Percentiles rank a stretch among this genome's conserved stretches.
Evolutionary conservation across 371 early-diverging fungal genomes (phyloP).

Genomic region (Chytridiales sp.): DNA sequence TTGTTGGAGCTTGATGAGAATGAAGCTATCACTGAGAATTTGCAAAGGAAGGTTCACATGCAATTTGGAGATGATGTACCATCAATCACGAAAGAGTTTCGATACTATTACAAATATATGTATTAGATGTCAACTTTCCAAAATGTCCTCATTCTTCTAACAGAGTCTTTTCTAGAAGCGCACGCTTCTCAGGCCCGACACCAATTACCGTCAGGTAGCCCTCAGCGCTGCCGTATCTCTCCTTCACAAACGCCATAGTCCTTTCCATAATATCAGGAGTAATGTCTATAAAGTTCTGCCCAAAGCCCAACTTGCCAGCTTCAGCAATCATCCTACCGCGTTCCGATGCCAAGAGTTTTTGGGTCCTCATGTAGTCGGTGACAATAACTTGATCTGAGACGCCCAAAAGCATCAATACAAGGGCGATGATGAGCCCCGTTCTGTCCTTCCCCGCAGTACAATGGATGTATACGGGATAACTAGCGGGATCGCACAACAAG

Average conservation of each 20-base stretch:
- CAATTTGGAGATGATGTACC: conserved; percentile 21
- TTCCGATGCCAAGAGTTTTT: conserved; percentile 26
- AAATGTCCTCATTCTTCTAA: not conserved
- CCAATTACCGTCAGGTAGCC: conserved; percentile 27
- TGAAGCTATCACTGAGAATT: conserved; percentile 5
- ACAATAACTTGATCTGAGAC: conserved; percentile 75
- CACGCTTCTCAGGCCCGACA: not conserved
- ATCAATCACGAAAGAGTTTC: conserved; percentile 14
- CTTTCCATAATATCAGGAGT: conserved; percentile 22
- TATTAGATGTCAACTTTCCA: too few species aligned
- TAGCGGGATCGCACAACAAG: conserved; percentile 41
- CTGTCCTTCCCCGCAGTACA: conserved; percentile 91
- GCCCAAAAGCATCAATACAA: conserved; percentile 68
- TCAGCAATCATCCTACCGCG: conserved; percentile 23
- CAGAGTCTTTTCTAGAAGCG: not conserved
- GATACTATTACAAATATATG: conserved; percentile 6
- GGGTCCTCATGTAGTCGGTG: conserved; percentile 67
- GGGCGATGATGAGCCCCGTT: conserved; percentile 75
- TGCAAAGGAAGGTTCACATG: not conserved
- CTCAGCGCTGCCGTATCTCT: conserved; percentile 26
- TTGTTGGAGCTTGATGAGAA: conserved; percentile 17
- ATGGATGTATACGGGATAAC: conserved; percentile 73
- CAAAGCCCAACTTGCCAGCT: conserved; percentile 32
- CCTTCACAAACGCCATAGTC: conserved; percentile 26
- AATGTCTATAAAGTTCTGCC: conserved; percentile 13